Evolutionary conservation across 2,329 filamentous ascomycete genomes (phyloP).

Genomic region (Stachybotrys chartarum): DNA sequence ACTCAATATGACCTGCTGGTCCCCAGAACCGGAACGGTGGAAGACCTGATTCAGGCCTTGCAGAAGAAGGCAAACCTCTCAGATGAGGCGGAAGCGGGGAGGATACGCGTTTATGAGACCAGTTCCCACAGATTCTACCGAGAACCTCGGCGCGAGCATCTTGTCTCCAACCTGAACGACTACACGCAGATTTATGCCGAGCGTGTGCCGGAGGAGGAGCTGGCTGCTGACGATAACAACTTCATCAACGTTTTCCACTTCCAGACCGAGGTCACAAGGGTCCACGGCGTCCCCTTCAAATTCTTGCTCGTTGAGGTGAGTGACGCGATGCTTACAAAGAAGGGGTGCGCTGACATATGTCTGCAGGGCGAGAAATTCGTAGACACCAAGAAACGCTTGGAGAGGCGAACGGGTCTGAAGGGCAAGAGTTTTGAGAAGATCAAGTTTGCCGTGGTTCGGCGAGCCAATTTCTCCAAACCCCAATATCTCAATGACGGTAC

Average conservation of each 20-base stretch:
- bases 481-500: constrained; percentile 80
- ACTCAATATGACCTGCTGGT: constrained; percentile 79
- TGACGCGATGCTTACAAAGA: constrained; percentile 3
- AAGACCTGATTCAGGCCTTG: constrained; percentile 69
- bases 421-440: constrained; percentile 99
- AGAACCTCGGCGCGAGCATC: constrained; percentile 61
- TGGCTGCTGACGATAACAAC: constrained; percentile 47
- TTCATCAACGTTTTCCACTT: constrained; percentile 84
- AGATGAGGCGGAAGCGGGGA: constrained; percentile 61
- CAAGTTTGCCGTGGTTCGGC: constrained; percentile 79
- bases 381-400: constrained; percentile 90
- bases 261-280: constrained; percentile 77
- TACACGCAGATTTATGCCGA: constrained; percentile 79
- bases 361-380: constrained; percentile 72
- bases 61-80: constrained; percentile 75
- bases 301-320: constrained; percentile 77
- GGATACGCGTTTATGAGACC: constrained; percentile 75
- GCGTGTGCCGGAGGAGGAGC: constrained; percentile 66
- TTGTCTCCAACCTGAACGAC: constrained; percentile 78
- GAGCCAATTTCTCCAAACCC: constrained; percentile 67
- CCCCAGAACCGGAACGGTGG: constrained; percentile 73
- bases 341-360: neutral
- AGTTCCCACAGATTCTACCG: constrained; percentile 80
- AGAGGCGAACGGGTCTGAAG: constrained; percentile 88
- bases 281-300: constrained; percentile 85